Evolutionary conservation across 1,139 yeast genomes (phyloP), one percentile per base, ranked within the genome.

Genomic region (Blastobotrys illinoisensis): DNA sequence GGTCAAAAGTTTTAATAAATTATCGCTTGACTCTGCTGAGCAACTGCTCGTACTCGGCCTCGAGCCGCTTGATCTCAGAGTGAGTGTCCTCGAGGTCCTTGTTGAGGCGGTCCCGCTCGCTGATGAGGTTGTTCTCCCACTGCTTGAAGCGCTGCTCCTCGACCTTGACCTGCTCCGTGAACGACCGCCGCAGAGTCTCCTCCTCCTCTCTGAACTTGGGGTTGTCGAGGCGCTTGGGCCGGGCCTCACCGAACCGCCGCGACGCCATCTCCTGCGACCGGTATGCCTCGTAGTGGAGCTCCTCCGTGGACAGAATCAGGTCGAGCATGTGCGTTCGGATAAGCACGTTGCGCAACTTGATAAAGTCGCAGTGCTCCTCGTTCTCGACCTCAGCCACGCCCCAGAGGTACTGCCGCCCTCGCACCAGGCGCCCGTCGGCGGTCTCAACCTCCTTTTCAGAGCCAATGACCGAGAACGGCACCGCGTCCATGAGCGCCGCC

Each of bases 71-170:
- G 57, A 71, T 69, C 26, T 66, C 60, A 2, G 72, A 65, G 56
- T 91, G 97, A 74, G 93, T 82, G 64, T 87, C 90, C 67, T 91
- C 97, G 67, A 95, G 80, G 72, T 93, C 99, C 72, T 86, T 88
- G 74, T 93, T 93, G 71, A 95, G 80, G 71, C 96, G 83, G 73
- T 90, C 89, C 74, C 97, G 85, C 75, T 91, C 98, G 64, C 88
- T 88, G 61, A 90, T 95, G 64, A 93, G 88, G 69, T 91, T 91
- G 64, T 90, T 88, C 74, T 91, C 98, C 98, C 99, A 93, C 76
- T 91, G 96, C 77, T 96, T 86, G 75, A 93, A 95, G 69, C 99
- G 81, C 67, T 88, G 95, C 68, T 95, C 99, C 74, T 93, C 99
- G 50, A 89, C 88, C 75, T 91, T 90, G 60, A 95, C 97, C 75